Conservation (phyloP, 2,329 filamentous ascomycete species). For the Hymenoscyphus infarciens region DNA sequence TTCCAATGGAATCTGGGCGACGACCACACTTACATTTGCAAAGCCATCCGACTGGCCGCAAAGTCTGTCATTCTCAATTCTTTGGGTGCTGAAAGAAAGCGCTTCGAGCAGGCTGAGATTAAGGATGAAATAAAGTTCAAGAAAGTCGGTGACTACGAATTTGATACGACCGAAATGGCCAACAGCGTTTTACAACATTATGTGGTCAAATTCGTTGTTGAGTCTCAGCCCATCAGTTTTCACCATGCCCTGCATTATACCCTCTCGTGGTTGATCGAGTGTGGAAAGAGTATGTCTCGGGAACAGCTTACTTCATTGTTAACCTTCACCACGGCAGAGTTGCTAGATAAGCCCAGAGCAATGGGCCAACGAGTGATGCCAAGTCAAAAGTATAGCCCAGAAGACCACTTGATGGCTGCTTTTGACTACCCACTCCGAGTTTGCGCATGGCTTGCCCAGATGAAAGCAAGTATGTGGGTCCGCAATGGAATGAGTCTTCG, state of each 20-base stretch:
- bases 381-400: slow-evolving; percentile 55
- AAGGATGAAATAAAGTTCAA: slow-evolving; percentile 86
- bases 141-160: slow-evolving; percentile 71
- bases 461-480: slow-evolving; percentile 98
- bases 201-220: slow-evolving; percentile 83
- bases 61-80: slow-evolving; percentile 87
- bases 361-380: slow-evolving; percentile 57
- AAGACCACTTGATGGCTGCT: slow-evolving; percentile 79
- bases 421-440: slow-evolving; percentile 94
- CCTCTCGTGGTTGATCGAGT: slow-evolving; percentile 91
- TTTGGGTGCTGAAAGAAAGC: slow-evolving; percentile 78
- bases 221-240: slow-evolving; percentile 90
- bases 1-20: slow-evolving; percentile 69
- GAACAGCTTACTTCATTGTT: slow-evolving; percentile 66
- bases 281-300: slow-evolving; percentile 69
- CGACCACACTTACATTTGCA: slow-evolving; percentile 62
- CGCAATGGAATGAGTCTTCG: slow-evolving; percentile 93
- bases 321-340: slow-evolving; percentile 66
- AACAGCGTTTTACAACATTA: slow-evolving; percentile 45
- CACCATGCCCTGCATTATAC: slow-evolving; percentile 97
- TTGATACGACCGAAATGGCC: slow-evolving; percentile 49
- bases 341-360: slow-evolving; percentile 60
- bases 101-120: slow-evolving; percentile 84
- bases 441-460: slow-evolving; percentile 94
- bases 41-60: slow-evolving; percentile 70